Evolutionary conservation across 1,284 basidiomycete genomes (phyloP), one percentile per base, ranked within the genome.

Genomic region (Cryptococcus hybrid): DNA sequence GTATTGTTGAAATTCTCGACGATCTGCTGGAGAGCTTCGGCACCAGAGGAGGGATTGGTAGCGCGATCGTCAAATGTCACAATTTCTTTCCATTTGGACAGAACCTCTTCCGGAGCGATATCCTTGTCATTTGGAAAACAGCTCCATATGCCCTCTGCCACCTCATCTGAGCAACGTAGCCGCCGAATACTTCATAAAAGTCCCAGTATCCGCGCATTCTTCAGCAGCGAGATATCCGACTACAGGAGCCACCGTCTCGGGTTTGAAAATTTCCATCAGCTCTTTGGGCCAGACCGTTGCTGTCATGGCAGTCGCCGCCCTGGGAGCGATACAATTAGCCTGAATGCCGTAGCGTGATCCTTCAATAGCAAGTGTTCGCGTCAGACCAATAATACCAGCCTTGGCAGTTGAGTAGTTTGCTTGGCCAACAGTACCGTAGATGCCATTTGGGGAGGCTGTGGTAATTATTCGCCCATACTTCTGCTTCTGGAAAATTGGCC

Each of bases 401-500:
- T 99, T 99, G 40, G 95, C 95, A 3, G 94, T 87, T 15, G 88
- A 88, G 75, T 96, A 95, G 71, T 82, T 82, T 57, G 77, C 88
- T 76, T 97, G 92, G 35, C 93, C 94, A 75, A 96, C 92, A 79
- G 96, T 94, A 15, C 95, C 95, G 72, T 92, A 93, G 59, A 97
- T 87, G 61, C 94, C 95, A 56, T 94, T 92, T 74, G 89, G 87
- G 5, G 94, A 98, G 58, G 88, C 86, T 35, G 94, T 98, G 54
- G 91, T 96, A 57, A 99, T 84, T 71, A 99, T 95, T 57, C 96
- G 87, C 38, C 96, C 95, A 74, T 89, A 98, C 80, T 93, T 94
- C 76, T 99, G 96, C 80, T 95, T 89, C 78, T 90, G 88, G 84
- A 99, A 97, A 71, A 92, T 83, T 3, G 95, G 93, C 96, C 94